Evolutionary conservation across 2,329 filamentous ascomycete species (phyloP).

Genomic region (Neocatenulostroma microsporum): DNA sequence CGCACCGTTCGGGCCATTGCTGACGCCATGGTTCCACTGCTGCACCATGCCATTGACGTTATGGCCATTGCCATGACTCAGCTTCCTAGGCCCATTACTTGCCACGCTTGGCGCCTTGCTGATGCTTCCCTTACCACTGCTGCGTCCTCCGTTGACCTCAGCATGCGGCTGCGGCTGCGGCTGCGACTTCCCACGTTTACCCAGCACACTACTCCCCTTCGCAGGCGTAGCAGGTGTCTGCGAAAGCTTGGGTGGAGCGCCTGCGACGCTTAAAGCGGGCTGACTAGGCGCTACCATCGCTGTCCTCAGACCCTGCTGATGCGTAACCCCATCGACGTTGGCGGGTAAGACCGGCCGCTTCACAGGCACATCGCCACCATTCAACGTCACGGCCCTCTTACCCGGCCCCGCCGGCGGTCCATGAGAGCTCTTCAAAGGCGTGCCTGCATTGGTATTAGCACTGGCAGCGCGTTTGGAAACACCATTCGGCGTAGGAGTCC

Average conservation of each 20-base stretch:
- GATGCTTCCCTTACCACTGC: neutral
- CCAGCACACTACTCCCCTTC: slow-evolving; percentile 2
- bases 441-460: neutral
- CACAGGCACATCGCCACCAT: too few relatives aligned
- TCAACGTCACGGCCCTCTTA: too few relatives aligned
- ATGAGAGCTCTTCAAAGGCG: neutral
- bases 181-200: slow-evolving; percentile 4
- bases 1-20: too few relatives aligned
- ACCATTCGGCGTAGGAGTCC: neutral
- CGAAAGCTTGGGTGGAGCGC: slow-evolving; percentile 1
- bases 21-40: slow-evolving; percentile 9
- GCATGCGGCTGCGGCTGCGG: neutral
- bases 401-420: too few relatives aligned
- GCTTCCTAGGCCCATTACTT: too few relatives aligned
- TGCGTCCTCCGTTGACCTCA: neutral
- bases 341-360: too few relatives aligned
- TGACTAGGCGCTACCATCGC: too few relatives aligned
- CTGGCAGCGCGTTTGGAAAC: neutral
- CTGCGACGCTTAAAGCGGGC: too few relatives aligned
- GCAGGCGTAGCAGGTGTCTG: slow-evolving; percentile 1
- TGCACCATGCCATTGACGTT: slow-evolving; percentile 11
- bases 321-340: neutral
- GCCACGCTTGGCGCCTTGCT: neutral
- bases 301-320: neutral
- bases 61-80: too few relatives aligned